A percentile compares a stretch with the other conserved stretches of the same genome.
Conservation (phyloP, 2,329 filamentous ascomycete species). For the Xylariales sp. region DNA sequence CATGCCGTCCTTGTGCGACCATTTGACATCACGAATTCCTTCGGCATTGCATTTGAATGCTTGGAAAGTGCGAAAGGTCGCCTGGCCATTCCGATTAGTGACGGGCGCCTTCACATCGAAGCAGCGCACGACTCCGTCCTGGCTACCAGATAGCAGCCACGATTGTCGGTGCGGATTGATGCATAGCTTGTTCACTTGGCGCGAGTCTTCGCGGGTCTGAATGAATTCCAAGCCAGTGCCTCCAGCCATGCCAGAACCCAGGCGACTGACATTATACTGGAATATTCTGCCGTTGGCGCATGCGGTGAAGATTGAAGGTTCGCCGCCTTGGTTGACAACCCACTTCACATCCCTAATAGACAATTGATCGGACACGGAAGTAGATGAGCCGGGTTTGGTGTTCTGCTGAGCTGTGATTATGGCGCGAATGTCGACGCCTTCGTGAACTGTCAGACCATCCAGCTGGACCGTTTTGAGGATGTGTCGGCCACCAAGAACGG, state of each 20-base stretch:
- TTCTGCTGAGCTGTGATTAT: conserved; percentile 48
- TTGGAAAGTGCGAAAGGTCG: conserved; percentile 44
- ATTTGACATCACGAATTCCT: conserved; percentile 57
- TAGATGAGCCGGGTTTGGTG: conserved; percentile 33
- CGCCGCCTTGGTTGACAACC: conserved; percentile 37
- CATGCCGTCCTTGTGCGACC: conserved; percentile 58
- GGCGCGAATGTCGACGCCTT: conserved; percentile 54
- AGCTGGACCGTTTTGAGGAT: conserved; percentile 57
- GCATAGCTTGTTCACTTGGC: conserved; percentile 60
- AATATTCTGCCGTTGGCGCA: conserved; percentile 62
- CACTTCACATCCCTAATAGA: conserved; percentile 61
- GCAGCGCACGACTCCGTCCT: conserved; percentile 58
- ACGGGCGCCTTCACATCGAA: conserved; percentile 52
- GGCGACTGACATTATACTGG: conserved; percentile 53
- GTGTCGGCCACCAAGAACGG: conserved; percentile 54
- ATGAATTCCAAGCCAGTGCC: conserved; percentile 48
- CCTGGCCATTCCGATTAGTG: conserved; percentile 42
- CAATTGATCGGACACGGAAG: conserved; percentile 50
- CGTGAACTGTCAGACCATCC: conserved; percentile 48
- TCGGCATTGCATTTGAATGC: conserved; percentile 49
- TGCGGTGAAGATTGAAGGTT: conserved; percentile 55
- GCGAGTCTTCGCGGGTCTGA: conserved; percentile 55
- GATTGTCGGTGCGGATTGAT: conserved; percentile 56
- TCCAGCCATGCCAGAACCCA: conserved; percentile 36
- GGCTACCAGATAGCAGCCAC: conserved; percentile 57